Evolutionary conservation across 306 rosid genomes (phyloP).

Genomic region (Gastrolobium bilobum): DNA sequence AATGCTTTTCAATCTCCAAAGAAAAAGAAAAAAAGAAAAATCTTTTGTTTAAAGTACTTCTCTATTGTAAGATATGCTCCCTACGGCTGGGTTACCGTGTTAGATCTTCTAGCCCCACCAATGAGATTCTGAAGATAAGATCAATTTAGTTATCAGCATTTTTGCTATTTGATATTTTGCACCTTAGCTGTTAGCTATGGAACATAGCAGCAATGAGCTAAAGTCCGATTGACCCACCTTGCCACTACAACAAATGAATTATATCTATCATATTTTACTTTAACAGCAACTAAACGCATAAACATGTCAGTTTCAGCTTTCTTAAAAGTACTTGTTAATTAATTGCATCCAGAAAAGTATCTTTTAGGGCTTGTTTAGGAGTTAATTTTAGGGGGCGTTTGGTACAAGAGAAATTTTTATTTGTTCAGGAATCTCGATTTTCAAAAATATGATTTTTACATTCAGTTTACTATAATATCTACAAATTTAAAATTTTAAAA

Average conservation of each 20-base stretch:
- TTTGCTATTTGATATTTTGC: not conserved
- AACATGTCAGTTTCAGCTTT: conserved; percentile 31
- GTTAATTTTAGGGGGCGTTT: no score
- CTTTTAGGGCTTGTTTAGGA: not conserved
- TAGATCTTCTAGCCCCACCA: conserved; percentile 40
- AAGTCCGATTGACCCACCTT: not conserved
- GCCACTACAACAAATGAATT: not conserved
- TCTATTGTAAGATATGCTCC: conserved; percentile 31
- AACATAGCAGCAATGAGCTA: conserved; percentile 1
- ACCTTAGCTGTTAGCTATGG: not conserved
- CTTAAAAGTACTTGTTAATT: conserved; percentile 5
- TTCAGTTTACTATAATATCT: no score
- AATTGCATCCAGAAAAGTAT: not conserved
- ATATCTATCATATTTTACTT: conserved; percentile 17
- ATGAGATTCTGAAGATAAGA: conserved; percentile 9
- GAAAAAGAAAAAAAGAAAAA: no score
- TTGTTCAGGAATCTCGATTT: no score
- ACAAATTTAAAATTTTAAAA: no score
- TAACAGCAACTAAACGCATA: conserved; percentile 10
- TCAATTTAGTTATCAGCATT: not conserved
- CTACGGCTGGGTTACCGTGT: conserved; percentile 25
- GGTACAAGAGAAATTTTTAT: no score
- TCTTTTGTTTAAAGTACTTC: conserved; percentile 24
- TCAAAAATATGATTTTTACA: no score
- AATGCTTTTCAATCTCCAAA: not conserved